These are phyloP conservation scores for Gomphus sp. DNA, from an alignment of 1,284 basidiomycete species.

Conservation along the genomic window DNA sequence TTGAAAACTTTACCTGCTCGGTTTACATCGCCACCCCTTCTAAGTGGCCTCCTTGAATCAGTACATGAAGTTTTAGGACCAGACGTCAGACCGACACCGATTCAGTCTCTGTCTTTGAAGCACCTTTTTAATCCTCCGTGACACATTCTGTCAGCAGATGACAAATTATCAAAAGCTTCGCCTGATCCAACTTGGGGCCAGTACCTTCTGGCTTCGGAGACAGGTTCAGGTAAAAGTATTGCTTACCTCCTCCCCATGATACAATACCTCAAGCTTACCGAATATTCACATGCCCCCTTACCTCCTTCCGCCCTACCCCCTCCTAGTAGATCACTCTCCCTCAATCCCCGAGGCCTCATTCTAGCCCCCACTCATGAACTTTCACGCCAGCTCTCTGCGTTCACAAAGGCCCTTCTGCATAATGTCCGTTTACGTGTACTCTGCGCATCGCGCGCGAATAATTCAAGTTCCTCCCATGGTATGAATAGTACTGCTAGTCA, in stretches of 20 bases:
- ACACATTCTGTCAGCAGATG: slow-evolving; percentile 11
- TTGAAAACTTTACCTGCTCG: not conserved
- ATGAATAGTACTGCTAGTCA: slow-evolving; percentile 33
- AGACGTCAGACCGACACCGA: slow-evolving; percentile 53
- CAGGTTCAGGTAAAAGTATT: slow-evolving; percentile 85
- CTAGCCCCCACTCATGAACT: slow-evolving; percentile 86
- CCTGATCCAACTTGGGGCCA: slow-evolving; percentile 32
- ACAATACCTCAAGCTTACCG: slow-evolving; percentile 62
- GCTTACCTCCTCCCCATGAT: slow-evolving; percentile 81
- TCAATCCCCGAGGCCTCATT: slow-evolving; percentile 68
- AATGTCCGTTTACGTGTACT: slow-evolving; percentile 63
- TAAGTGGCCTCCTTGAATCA: slow-evolving; percentile 49
- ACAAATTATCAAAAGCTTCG: not conserved
- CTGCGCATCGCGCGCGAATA: slow-evolving; percentile 60
- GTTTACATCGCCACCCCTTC: slow-evolving; percentile 62
- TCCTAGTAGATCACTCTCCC: slow-evolving; percentile 15
- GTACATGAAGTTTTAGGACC: slow-evolving; percentile 48
- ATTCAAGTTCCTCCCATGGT: slow-evolving; percentile 22
- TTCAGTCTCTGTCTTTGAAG: slow-evolving; percentile 64
- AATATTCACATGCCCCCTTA: slow-evolving; percentile 21
- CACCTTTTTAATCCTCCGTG: slow-evolving; percentile 35
- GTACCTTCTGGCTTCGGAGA: slow-evolving; percentile 75
- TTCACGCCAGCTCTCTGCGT: slow-evolving; percentile 63
- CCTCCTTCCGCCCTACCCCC: slow-evolving; percentile 5
- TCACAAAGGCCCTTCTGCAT: slow-evolving; percentile 70